Base-by-base conservation (phyloP, 2,329 filamentous ascomycete genomes). In the Epichloe sylvatica region DNA sequence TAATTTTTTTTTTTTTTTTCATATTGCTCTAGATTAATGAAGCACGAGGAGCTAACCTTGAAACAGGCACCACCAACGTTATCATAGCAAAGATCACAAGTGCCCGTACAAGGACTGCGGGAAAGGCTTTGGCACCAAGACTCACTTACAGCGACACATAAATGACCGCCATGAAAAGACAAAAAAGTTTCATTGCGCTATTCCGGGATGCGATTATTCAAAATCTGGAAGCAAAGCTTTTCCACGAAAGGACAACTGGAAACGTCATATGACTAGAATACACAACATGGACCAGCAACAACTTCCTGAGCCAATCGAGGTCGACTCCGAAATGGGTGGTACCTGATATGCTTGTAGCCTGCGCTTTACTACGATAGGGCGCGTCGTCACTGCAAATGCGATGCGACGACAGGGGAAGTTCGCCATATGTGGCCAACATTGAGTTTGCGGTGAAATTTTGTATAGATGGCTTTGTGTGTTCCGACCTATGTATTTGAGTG, bases 211-310 rank as follows among this genome's bases (percentile, higher is more conserved):
- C 56, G 68, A 73, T 5, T 80, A 77, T 57, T 79, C 75, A n/a
- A 70, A 69, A 50, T 60, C 66, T 15, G 77, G 77, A 8, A 75
- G 76, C 49, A 79, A 77, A 53, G 75, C 73, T 0, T 81, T 81
- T 54, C 76, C 77, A 1, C 66, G 77, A 48, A 81, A 80, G 57
- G 77, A 80, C 57, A 80, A 81, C 60, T 80, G 77, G 77, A 73
- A 76, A 56, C 66, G 77, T 50, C 77, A 81, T 58, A 80, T 81
- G 76, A 66, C 70, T 36, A 80, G 79, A 60, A 80, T 78, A 55
- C 77, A 81, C 55, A 62, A 70, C 36, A 61, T 71, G 52, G 69
- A 72, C 46, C 61, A 65, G 44, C 55, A 56, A 44, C 51, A 59
- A 21, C 62, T 69, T 5, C 70, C 72, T 1, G 67, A 70, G 15